Percentiles rank a stretch among this genome's conserved stretches.
phyloP scores from a whole-genome alignment of 192 early-diverging fungal genomes.

The Mortierella hygrophila region DNA sequence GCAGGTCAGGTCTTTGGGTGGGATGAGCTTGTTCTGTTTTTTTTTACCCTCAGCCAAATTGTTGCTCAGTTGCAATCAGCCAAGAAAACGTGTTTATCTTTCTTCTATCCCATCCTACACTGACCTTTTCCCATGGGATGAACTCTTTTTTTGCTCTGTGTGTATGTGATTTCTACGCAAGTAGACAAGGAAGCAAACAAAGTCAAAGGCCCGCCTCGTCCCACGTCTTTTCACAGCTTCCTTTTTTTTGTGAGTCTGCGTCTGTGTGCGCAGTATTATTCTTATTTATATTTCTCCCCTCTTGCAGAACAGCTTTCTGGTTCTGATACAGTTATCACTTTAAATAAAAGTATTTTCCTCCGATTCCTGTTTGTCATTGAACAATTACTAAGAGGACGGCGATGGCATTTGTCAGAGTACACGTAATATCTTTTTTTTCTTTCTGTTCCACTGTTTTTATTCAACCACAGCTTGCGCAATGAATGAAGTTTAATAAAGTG shows the following conservation, averaged over 20 bases:
- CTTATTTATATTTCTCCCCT: neutral
- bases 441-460: neutral
- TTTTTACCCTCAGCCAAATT: neutral
- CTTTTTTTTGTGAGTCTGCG: no score
- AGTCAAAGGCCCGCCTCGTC: no score
- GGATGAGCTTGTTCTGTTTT: neutral
- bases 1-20: neutral
- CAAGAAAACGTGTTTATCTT: neutral
- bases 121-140: neutral
- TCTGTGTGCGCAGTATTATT: slow-evolving; percentile 5
- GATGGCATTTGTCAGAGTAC: neutral
- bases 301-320: neutral
- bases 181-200: no score
- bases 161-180: no score
- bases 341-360: neutral
- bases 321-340: neutral
- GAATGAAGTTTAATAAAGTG: neutral
- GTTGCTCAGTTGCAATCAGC: no score
- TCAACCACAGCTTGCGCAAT: neutral
- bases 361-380: neutral
- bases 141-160: neutral
- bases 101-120: neutral
- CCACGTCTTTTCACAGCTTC: no score
- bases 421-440: neutral
- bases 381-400: neutral